phyloP scores from a whole-genome alignment of 108 stramenopile genomes.

The Nitzschia palea region DNA sequence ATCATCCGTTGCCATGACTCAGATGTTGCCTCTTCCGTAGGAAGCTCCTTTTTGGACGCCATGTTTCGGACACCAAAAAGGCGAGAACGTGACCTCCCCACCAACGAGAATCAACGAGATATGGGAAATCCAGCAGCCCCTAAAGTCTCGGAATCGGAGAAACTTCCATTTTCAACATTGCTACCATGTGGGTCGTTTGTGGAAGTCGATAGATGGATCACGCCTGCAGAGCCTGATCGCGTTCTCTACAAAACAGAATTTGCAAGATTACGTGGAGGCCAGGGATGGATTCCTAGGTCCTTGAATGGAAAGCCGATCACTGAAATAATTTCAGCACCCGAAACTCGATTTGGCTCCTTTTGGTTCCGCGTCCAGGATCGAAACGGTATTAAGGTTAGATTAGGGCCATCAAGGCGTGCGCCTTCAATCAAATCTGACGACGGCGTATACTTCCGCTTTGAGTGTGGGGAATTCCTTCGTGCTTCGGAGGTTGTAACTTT shows the following conservation, averaged over 20 bases:
- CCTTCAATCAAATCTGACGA: slow-evolving; percentile 67
- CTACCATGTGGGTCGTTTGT: slow-evolving; percentile 79
- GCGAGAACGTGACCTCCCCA: slow-evolving; percentile 31
- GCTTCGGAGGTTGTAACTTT: slow-evolving; percentile 81
- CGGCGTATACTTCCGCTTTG: slow-evolving; percentile 78
- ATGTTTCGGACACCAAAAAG: slow-evolving; percentile 58
- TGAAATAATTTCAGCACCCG: slow-evolving; percentile 40
- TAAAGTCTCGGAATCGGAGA: slow-evolving; percentile 11
- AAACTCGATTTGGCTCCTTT: slow-evolving; percentile 77
- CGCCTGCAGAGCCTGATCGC: slow-evolving; percentile 11
- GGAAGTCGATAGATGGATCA: slow-evolving; percentile 59
- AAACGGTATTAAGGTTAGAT: slow-evolving; percentile 69
- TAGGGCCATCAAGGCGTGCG: slow-evolving; percentile 73
- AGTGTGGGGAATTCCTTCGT: slow-evolving; percentile 86
- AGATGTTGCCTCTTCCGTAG: slow-evolving; percentile 63
- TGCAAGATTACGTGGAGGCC: slow-evolving; percentile 67
- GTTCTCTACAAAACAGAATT: slow-evolving; percentile 32
- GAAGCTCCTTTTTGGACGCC: slow-evolving; percentile 57
- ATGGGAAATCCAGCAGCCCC: slow-evolving; percentile 7
- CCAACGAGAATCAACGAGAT: slow-evolving; percentile 10
- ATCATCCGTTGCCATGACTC: slow-evolving; percentile 33
- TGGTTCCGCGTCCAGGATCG: slow-evolving; percentile 76
- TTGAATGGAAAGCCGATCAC: slow-evolving; percentile 39
- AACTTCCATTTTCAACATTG: slow-evolving; percentile 16
- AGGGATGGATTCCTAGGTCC: slow-evolving; percentile 82